Evolutionary conservation across 108 stramenopile species (phyloP), one percentile per base, ranked within the genome.

Genomic region (Skeletonema grethae): DNA sequence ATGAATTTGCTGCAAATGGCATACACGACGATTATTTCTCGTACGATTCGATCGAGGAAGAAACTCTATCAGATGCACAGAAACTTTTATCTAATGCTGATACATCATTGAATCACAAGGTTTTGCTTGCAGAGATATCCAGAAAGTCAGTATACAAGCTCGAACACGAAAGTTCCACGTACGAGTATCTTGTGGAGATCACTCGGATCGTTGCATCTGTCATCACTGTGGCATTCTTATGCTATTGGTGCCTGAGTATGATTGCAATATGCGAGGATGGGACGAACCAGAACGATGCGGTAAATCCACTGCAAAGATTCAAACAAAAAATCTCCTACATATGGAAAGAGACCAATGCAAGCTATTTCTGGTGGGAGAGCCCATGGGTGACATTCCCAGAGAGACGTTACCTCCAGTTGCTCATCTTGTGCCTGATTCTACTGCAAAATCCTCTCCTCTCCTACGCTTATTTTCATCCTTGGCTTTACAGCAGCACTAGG

Each of bases 361-460:
- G 29, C 20, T 61, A 53, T 58, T 74, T 60, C 24, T 90, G 88
- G 93, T 93, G 86, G 86, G 87, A 93, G 67, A 84, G 74, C 22
- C 88, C 89, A 18, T 93, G 89, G 89, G 73, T 87, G 16, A 55
- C 88, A 22, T 85, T 93, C 60, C 92, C 92, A 3, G 93, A 94
- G 76, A 72, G 93, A 57, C 70, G 87, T 20, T 94, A 91, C 67
- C 75, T 94, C 13, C 24, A 91, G 22, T 13, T 87, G 20, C 76
- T 94, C 11, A 56, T 94, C 9, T 31, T 86, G 35, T 87, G 85
- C 30, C 67, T 91, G 35, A 55, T 94, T 2, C 29, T 91, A 53
- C 60, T 94, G 15, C 90, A 90, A 72, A 90, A 91, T 77, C 93
- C 93, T 4, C 63, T 88, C 12, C 63, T 91, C 6, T 85, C 78